Base-by-base conservation (phyloP, 2,329 filamentous ascomycete species). In the Escovopsis weberi region DNA sequence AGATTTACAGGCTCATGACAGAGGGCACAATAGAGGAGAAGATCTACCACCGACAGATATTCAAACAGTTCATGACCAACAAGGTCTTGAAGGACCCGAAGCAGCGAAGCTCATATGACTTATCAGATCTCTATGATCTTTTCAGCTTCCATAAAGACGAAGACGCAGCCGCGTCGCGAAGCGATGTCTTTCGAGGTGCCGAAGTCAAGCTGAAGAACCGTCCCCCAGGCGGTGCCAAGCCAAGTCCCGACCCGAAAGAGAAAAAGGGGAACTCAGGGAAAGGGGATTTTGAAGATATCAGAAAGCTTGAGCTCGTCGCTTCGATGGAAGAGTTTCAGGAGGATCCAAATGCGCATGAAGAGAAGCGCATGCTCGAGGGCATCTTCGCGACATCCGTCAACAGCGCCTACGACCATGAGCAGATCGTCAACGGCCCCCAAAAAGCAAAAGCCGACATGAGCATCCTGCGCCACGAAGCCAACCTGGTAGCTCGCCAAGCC, bases 1-100 rank as follows among this genome's bases (percentile, higher is more conserved):
- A 86, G 4, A 94, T 98, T 19, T 98, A 95, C 59, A 82, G 93
- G 33, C 71, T 98, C n/a, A 94, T 98, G 84, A 94, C 86, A 4
- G 86, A 89, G 5, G 91, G 91, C 2, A 98, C 93, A 0, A 98
- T 98, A 23, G 91, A 98, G 57, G 91, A 98, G 61, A 98, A 98
- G 66, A 98, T 98, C 28, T 98, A 96, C 49, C 89, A 98, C 60
- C 82, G 93, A 12, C 91, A 98, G 56, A 91, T 98, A 40, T 98
- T 94, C 70, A 98, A 98, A 61, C 89, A 96, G 53, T 95, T 96
- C 56, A 70, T 98, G 47, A 91, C 87, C 4, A 94, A 96, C 64
- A 96, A 96, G 60, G 88, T 98, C 6, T 62, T 98, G 40, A 88
- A 84, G 52, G 89, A 98, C 53, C 87, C 91, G 0, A 94, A 94